Percentiles rank a stretch among this genome's conserved stretches.
Evolutionary conservation across 768 basidiomycete genomes (phyloP).

Genomic region (Sistotremastrum suecicum): DNA sequence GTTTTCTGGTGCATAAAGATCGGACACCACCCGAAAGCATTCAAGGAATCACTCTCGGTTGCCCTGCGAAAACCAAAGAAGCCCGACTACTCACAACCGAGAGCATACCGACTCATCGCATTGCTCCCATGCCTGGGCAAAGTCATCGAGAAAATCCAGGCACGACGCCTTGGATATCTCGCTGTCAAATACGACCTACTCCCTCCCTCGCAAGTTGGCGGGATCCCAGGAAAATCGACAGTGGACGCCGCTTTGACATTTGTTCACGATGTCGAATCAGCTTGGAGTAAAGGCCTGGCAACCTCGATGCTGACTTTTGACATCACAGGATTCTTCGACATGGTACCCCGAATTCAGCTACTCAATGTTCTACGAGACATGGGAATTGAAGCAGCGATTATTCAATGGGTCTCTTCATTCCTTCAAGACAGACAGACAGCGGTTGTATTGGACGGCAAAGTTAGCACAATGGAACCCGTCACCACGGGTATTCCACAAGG

Average conservation of each 20-base stretch:
- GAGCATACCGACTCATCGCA: conserved; percentile 21
- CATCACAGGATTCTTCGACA: conserved; percentile 13
- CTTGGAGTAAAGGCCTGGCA: too few relatives aligned
- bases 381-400: conserved; percentile 2
- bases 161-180: conserved; percentile 12
- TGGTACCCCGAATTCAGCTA: conserved; percentile 9
- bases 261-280: conserved; percentile 9
- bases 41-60: conserved; percentile 16
- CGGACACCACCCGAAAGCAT: conserved; percentile 9
- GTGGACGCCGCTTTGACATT: conserved; percentile 9
- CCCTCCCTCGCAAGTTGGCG: conserved; percentile 17
- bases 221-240: conserved; percentile 4
- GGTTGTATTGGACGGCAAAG: conserved; percentile 8
- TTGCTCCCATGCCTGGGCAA: conserved; percentile 23
- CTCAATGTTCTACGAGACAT: conserved; percentile 1
- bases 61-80: conserved; percentile 23
- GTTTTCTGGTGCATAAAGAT: too few relatives aligned
- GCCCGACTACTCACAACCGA: conserved; percentile 19
- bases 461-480: too few relatives aligned
- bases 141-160: conserved; percentile 16
- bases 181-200: conserved; percentile 14
- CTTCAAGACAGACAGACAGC: conserved; percentile 4
- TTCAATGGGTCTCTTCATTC: conserved; percentile 7
- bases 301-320: conserved; percentile 10
- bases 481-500: too few relatives aligned